phyloP scores from a whole-genome alignment of 345 rosid genomes.

The Rhodomyrtus tomentosa region DNA sequence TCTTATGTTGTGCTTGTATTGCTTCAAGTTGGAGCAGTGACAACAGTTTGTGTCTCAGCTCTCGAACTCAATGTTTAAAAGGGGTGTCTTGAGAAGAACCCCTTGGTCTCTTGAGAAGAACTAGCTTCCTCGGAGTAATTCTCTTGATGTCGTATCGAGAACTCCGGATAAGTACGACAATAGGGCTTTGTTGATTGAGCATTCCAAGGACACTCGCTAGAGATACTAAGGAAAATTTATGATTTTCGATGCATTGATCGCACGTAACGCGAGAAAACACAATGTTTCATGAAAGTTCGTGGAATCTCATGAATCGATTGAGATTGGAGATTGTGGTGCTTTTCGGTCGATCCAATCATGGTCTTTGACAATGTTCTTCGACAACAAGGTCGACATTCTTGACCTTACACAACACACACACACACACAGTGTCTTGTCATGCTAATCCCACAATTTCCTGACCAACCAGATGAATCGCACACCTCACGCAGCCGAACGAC shows the following conservation, averaged over 20 bases:
- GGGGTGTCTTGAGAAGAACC: neutral
- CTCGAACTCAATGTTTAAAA: neutral
- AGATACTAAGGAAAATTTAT: neutral
- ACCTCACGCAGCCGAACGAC: neutral
- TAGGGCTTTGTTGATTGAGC: neutral
- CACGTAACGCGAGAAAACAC: neutral
- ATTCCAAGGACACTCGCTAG: neutral
- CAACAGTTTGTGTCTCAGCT: neutral
- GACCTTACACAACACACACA: neutral
- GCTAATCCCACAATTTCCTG: neutral
- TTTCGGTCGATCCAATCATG: neutral
- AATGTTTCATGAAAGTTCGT: neutral
- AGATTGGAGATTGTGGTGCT: neutral
- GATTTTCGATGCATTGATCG: neutral
- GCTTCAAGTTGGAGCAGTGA: neutral
- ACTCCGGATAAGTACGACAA: neutral
- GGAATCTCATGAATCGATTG: neutral
- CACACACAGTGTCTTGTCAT: neutral
- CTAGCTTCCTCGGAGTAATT: neutral
- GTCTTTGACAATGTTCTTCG: neutral
- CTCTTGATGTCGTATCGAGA: neutral
- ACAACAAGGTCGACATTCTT: neutral
- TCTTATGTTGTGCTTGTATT: neutral
- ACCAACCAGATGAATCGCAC: neutral
- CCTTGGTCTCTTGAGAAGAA: neutral